phyloP scores from a whole-genome alignment of 192 early-diverging fungal genomes.

The Backusella sp. region DNA sequence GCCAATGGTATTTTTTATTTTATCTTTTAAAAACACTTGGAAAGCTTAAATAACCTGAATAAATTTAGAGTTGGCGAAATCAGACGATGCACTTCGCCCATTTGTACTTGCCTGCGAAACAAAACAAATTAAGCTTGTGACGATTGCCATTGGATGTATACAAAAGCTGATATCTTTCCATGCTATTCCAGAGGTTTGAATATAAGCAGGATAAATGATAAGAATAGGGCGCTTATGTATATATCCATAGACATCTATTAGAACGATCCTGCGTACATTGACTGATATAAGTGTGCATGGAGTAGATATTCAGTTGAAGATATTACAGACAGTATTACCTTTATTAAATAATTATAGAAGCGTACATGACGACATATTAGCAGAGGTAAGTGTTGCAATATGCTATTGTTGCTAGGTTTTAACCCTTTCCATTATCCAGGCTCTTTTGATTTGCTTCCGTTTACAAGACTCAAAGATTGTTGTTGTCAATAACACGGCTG shows the following conservation, averaged over 20 bases:
- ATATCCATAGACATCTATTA: constrained; percentile 47
- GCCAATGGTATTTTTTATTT: constrained; percentile 38
- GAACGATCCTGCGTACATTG: constrained; percentile 65
- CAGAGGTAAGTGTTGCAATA: constrained; percentile 56
- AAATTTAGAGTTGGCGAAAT: constrained; percentile 66
- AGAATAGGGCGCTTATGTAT: neutral
- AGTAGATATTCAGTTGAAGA: constrained; percentile 89
- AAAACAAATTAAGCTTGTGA: constrained; percentile 75
- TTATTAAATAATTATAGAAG: constrained; percentile 77
- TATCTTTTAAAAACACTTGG: neutral
- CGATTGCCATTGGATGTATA: constrained; percentile 81
- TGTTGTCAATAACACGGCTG: constrained; percentile 82
- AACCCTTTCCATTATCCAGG: constrained; percentile 36
- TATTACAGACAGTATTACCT: constrained; percentile 89
- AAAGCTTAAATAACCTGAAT: constrained; percentile 4
- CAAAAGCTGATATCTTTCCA: constrained; percentile 74
- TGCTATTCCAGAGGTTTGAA: constrained; percentile 67
- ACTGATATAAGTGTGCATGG: constrained; percentile 66
- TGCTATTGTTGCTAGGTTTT: neutral
- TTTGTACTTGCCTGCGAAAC: constrained; percentile 87
- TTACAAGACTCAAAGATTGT: constrained; percentile 83
- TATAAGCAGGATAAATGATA: neutral
- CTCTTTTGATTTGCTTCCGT: constrained; percentile 77
- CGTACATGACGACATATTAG: constrained; percentile 80
- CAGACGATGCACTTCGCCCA: constrained; percentile 77